These are phyloP conservation scores for Litchi chinensis DNA, from an alignment of 345 rosid genomes.

Conservation along the genomic window DNA sequence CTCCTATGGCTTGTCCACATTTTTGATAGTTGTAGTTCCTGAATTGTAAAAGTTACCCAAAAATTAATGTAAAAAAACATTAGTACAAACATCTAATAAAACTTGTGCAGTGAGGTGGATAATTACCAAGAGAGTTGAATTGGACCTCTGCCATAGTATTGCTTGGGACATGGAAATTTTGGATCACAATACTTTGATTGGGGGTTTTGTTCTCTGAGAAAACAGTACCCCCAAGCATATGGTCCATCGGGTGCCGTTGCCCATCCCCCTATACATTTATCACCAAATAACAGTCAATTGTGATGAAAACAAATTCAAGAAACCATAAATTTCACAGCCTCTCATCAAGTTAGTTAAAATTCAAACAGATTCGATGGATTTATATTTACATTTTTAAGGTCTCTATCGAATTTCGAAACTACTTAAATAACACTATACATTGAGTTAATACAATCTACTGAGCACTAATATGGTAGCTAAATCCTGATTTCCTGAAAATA, in stretches of 20 bases:
- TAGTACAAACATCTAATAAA: neutral
- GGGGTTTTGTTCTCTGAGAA: conserved; percentile 48
- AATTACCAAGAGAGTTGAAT: conserved; percentile 59
- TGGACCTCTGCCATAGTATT: conserved; percentile 74
- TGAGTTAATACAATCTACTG: too few relatives aligned
- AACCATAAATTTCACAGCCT: too few relatives aligned
- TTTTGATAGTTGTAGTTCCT: conserved; percentile 75
- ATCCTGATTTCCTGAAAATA: too few relatives aligned
- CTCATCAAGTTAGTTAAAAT: too few relatives aligned
- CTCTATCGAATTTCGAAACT: too few relatives aligned
- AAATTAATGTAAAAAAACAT: neutral
- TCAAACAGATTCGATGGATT: too few relatives aligned
- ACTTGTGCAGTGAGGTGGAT: neutral
- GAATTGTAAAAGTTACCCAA: neutral
- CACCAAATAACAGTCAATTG: neutral
- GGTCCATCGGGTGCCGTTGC: conserved; percentile 65
- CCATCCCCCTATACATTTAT: conserved; percentile 45
- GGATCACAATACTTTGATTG: conserved; percentile 42
- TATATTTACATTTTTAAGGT: too few relatives aligned
- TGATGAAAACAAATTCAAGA: neutral
- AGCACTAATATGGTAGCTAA: too few relatives aligned
- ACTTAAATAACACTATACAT: too few relatives aligned
- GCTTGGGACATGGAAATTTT: conserved; percentile 57
- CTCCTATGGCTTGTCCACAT: conserved; percentile 57
- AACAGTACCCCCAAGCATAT: conserved; percentile 75